Evolutionary conservation across 805 yeast species (phyloP).

Genomic region (Torulaspora gathmanii): DNA sequence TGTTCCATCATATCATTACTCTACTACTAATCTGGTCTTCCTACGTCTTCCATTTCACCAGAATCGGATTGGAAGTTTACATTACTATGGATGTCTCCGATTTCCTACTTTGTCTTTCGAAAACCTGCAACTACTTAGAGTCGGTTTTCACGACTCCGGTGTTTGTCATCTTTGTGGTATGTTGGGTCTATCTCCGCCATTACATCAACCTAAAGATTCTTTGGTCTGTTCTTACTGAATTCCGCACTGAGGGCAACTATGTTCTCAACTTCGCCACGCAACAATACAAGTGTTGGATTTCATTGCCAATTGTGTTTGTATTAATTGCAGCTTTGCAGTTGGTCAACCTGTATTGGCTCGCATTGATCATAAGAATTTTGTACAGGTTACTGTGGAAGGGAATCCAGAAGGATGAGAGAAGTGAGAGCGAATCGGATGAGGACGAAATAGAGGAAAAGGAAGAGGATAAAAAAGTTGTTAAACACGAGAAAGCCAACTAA

Average conservation of each 20-base stretch:
- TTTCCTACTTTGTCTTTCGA: constrained; percentile 77
- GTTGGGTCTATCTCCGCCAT: constrained; percentile 90
- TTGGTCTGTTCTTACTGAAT: constrained; percentile 83
- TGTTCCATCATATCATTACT: constrained; percentile 90
- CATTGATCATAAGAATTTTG: constrained; percentile 71
- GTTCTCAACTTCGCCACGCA: constrained; percentile 79
- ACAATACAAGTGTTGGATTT: constrained; percentile 94
- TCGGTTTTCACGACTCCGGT: constrained; percentile 58
- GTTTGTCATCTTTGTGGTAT: constrained; percentile 58
- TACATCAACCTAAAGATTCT: constrained; percentile 73
- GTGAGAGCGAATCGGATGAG: constrained; percentile 71
- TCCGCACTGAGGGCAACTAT: constrained; percentile 77
- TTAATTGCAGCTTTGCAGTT: constrained; percentile 76
- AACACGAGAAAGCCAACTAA: constrained; percentile 6
- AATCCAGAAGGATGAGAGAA: constrained; percentile 72
- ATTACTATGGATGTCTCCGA: constrained; percentile 96
- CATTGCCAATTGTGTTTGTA: constrained; percentile 82
- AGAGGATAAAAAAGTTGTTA: constrained; percentile 25
- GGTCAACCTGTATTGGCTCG: constrained; percentile 85
- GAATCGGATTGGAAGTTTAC: constrained; percentile 89
- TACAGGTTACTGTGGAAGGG: constrained; percentile 60
- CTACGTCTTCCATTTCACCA: constrained; percentile 90
- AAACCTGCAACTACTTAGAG: constrained; percentile 81
- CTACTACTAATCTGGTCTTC: constrained; percentile 80
- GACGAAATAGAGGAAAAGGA: constrained; percentile 37